A percentile compares a stretch with the other conserved stretches of the same genome.
Conservation (phyloP, 768 basidiomycete genomes). For the Tylopilus felleus region DNA sequence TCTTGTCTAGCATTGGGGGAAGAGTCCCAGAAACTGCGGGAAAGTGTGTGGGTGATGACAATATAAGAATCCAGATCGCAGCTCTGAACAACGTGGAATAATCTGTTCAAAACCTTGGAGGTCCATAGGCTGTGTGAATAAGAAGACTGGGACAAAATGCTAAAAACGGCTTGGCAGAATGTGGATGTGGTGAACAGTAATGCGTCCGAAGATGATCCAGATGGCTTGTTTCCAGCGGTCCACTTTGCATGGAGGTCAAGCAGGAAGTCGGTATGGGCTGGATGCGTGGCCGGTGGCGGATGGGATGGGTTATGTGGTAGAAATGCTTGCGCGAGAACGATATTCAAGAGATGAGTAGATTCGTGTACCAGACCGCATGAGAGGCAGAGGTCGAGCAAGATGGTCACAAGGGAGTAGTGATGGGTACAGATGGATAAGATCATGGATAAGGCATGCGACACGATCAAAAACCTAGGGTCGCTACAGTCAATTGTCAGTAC, state of each 20-base stretch:
- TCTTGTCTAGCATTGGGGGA: background rate
- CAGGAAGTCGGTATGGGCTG: conserved; percentile 47
- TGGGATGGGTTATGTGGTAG: conserved; percentile 21
- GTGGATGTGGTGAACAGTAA: conserved; percentile 26
- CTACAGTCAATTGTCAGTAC: conserved; percentile 2
- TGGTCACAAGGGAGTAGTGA: conserved; percentile 46
- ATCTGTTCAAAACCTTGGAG: conserved; percentile 39
- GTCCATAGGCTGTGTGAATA: conserved; percentile 38
- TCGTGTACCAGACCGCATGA: conserved; percentile 42
- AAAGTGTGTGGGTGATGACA: conserved; percentile 29
- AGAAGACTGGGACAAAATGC: conserved; percentile 17
- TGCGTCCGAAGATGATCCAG: background rate
- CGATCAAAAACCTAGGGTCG: conserved; percentile 41
- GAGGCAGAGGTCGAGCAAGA: conserved; percentile 51
- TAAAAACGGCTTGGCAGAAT: conserved; percentile 25
- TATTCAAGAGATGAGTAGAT: conserved; percentile 40
- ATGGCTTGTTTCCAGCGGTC: conserved; percentile 17
- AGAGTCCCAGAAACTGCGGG: conserved; percentile 15
- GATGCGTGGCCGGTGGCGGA: conserved; percentile 38
- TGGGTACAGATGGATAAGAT: conserved; percentile 44
- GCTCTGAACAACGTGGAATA: conserved; percentile 32
- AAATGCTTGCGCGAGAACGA: conserved; percentile 40
- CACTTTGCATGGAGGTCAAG: conserved; percentile 43
- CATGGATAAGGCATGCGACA: conserved; percentile 51
- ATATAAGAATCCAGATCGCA: conserved; percentile 35